Conservation (phyloP, 176 grass and related monocot species). For the Cocos nucifera region DNA sequence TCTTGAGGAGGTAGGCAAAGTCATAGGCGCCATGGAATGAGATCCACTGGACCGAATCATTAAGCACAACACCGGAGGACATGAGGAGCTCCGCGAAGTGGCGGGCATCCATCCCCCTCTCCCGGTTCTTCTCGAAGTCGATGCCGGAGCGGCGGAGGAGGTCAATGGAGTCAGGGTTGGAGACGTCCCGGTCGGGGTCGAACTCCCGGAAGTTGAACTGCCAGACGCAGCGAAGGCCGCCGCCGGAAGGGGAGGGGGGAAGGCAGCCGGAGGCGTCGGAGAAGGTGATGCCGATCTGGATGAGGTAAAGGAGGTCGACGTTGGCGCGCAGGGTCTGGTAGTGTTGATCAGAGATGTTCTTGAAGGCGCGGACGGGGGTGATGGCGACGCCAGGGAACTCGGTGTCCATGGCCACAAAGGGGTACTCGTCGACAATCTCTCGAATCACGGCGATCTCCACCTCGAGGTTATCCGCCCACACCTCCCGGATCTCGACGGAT, state of each 20-base stretch:
- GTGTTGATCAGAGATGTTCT: background rate
- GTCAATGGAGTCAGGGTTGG: slow-evolving; percentile 9
- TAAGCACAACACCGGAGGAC: slow-evolving; percentile 3
- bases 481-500: slow-evolving; percentile 6
- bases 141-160: slow-evolving; percentile 8
- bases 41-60: slow-evolving; percentile 10
- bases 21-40: slow-evolving; percentile 11
- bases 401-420: slow-evolving; percentile 10
- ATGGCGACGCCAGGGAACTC: slow-evolving; percentile 18
- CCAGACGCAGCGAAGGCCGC: background rate
- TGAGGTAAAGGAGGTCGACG: slow-evolving; percentile 9
- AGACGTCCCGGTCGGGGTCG: slow-evolving; percentile 6
- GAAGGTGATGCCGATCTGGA: slow-evolving; percentile 12
- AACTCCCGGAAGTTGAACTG: slow-evolving; percentile 21
- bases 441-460: slow-evolving; percentile 6
- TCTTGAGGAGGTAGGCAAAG: slow-evolving; percentile 11
- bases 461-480: slow-evolving; percentile 10
- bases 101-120: background rate
- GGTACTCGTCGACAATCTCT: slow-evolving; percentile 6
- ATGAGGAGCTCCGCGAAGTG: slow-evolving; percentile 11
- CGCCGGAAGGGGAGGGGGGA: slow-evolving; percentile 1
- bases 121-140: slow-evolving; percentile 16
- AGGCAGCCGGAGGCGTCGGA: slow-evolving; percentile 8
- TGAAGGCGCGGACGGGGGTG: slow-evolving; percentile 1
- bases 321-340: slow-evolving; percentile 4